A percentile compares a stretch with the other conserved stretches of the same genome.
Conservation (phyloP, 352 stramenopile species). For the Phytophthora cryptogea region DNA sequence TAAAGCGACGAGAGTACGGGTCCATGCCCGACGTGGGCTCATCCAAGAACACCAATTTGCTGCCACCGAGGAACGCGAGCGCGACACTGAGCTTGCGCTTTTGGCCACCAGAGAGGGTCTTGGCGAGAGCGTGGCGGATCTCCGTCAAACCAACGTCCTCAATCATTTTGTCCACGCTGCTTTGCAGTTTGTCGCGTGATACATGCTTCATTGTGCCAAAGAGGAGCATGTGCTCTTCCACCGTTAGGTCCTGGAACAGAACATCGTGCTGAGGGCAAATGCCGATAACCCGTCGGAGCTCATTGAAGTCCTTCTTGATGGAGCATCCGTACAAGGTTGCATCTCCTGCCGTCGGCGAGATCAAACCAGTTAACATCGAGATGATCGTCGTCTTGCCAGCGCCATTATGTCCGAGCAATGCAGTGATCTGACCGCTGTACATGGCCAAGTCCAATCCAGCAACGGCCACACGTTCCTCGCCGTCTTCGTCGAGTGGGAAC, state of each 20-base stretch:
- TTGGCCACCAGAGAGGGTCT: slow-evolving; percentile 89
- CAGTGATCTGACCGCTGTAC: slow-evolving; percentile 93
- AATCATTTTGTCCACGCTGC: slow-evolving; percentile 58
- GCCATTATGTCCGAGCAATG: slow-evolving; percentile 86
- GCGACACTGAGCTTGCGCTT: slow-evolving; percentile 96
- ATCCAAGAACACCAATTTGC: slow-evolving; percentile 90
- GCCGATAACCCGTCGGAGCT: slow-evolving; percentile 91
- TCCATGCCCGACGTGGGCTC: slow-evolving; percentile 97
- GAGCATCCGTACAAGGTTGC: slow-evolving; percentile 76
- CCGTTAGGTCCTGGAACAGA: slow-evolving; percentile 94
- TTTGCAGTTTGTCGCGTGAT: slow-evolving; percentile 45
- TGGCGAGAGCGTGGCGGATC: slow-evolving; percentile 71
- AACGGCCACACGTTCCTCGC: slow-evolving; percentile 80
- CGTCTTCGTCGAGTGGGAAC: slow-evolving; percentile 63
- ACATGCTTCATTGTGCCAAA: slow-evolving; percentile 93
- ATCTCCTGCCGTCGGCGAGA: slow-evolving; percentile 63
- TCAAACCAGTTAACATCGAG: slow-evolving; percentile 92
- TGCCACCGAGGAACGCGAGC: slow-evolving; percentile 94
- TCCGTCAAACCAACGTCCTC: slow-evolving; percentile 89
- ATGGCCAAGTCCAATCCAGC: slow-evolving; percentile 86
- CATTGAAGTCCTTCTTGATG: slow-evolving; percentile 76
- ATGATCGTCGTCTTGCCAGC: slow-evolving; percentile 94
- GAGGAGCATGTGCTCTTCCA: slow-evolving; percentile 94
- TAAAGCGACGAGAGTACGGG: slow-evolving; percentile 93
- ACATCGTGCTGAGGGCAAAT: slow-evolving; percentile 98